phyloP scores from a whole-genome alignment of 768 basidiomycete species.

The Hygrophoropsis aurantiaca region DNA sequence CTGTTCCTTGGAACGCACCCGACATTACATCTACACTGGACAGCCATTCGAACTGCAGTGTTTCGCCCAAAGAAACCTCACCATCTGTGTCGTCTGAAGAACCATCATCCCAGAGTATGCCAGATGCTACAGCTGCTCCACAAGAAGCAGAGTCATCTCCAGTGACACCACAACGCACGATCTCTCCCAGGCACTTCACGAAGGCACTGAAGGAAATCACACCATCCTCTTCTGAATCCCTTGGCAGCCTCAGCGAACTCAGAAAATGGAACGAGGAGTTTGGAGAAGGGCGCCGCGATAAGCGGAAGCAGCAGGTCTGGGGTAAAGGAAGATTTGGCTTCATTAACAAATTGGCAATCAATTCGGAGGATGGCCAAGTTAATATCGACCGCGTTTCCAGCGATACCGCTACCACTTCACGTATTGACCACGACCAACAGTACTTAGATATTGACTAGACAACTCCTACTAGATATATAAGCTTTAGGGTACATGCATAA shows the following conservation, averaged over 20 bases:
- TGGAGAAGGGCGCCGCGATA: constrained; percentile 77
- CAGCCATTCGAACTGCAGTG: not conserved
- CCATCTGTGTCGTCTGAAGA: constrained; percentile 5
- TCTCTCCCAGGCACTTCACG: constrained; percentile 67
- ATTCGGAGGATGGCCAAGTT: constrained; percentile 47
- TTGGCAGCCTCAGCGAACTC: constrained; percentile 72
- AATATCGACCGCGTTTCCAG: constrained; percentile 7
- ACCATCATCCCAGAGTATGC: constrained; percentile 1
- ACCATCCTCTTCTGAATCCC: constrained; percentile 81
- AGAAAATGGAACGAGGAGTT: constrained; percentile 94
- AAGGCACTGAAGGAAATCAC: constrained; percentile 89
- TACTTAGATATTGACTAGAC: constrained; percentile 15
- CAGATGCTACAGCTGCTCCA: constrained; percentile 2
- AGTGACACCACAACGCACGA: constrained; percentile 33
- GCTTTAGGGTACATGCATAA: constrained; percentile 11
- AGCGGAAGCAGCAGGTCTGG: constrained; percentile 72
- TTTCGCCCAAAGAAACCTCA: not conserved
- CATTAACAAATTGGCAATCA: constrained; percentile 42
- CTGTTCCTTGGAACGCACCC: constrained; percentile 69
- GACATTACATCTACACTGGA: constrained; percentile 4
- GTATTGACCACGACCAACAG: constrained; percentile 31
- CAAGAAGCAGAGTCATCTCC: constrained; percentile 6
- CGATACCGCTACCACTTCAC: constrained; percentile 3
- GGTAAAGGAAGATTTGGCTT: constrained; percentile 91
- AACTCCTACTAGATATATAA: constrained; percentile 8